These are phyloP conservation scores for Myxozyma monticola DNA, from an alignment of 805 yeast genomes.

Conservation along the genomic window DNA sequence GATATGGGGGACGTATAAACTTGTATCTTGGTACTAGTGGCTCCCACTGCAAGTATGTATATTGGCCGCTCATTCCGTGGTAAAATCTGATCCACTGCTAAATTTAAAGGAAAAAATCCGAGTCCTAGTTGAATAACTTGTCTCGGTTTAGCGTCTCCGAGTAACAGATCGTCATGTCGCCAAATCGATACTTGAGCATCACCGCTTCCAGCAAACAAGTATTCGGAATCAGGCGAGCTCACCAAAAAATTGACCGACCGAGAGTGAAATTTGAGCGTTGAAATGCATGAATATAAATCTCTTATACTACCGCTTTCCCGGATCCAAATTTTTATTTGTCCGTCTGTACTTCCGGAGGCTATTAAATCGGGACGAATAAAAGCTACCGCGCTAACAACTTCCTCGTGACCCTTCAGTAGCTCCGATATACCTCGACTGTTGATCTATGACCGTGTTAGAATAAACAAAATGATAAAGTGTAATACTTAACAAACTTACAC, in stretches of 20 bases:
- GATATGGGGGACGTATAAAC: slow-evolving; percentile 10
- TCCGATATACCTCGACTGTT: slow-evolving; percentile 48
- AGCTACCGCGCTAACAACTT: slow-evolving; percentile 66
- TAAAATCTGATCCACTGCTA: slow-evolving; percentile 40
- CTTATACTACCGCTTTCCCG: slow-evolving; percentile 1
- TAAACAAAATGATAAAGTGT: background rate
- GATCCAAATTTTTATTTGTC: slow-evolving; percentile 61
- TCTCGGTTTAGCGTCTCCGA: slow-evolving; percentile 13
- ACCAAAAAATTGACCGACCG: slow-evolving; percentile 12
- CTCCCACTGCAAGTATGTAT: slow-evolving; percentile 62
- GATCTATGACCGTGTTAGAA: slow-evolving; percentile 4
- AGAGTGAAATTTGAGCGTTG: slow-evolving; percentile 8
- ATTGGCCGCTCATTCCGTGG: slow-evolving; percentile 32
- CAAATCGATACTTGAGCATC: slow-evolving; percentile 31
- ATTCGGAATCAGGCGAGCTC: slow-evolving; percentile 15
- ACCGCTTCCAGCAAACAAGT: slow-evolving; percentile 15
- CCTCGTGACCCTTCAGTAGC: slow-evolving; percentile 62
- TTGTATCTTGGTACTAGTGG: slow-evolving; percentile 48
- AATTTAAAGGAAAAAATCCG: slow-evolving; percentile 53
- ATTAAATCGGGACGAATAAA: slow-evolving; percentile 50
- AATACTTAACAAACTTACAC: slow-evolving; percentile 33
- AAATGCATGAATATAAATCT: background rate
- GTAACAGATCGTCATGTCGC: background rate
- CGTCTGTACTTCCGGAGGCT: slow-evolving; percentile 70
- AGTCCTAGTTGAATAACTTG: slow-evolving; percentile 40